Conservation (phyloP, 805 yeast genomes). For the Huiozyma naganishii region DNA sequence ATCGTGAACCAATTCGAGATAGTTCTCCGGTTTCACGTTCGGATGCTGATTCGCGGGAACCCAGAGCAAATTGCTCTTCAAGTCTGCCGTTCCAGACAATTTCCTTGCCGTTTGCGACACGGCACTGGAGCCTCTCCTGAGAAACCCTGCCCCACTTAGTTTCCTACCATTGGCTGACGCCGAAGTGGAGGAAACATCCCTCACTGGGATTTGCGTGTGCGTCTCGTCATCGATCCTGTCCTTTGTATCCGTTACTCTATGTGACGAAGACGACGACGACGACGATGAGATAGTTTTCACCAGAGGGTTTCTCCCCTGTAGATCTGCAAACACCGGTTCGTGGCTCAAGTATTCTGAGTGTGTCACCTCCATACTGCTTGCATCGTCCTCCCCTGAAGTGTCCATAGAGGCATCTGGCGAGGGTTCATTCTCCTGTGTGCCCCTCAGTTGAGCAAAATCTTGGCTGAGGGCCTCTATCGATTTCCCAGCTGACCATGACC, state of each 20-base stretch:
- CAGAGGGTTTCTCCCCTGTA: neutral
- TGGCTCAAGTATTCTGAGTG: conserved; percentile 20
- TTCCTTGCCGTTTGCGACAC: conserved; percentile 1
- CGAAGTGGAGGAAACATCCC: neutral
- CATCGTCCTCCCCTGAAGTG: conserved; percentile 4
- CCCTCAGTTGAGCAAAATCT: too few relatives aligned
- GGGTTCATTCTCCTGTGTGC: too few relatives aligned
- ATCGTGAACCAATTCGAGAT: conserved; percentile 51
- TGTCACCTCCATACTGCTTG: conserved; percentile 22
- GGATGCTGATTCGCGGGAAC: conserved; percentile 95
- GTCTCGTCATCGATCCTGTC: too few relatives aligned
- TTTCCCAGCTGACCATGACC: conserved; percentile 7
- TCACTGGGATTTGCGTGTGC: neutral
- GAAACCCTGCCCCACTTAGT: conserved; percentile 17
- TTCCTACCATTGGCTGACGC: conserved; percentile 4
- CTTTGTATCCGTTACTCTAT: neutral
- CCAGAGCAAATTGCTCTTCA: conserved; percentile 58
- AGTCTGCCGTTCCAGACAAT: neutral
- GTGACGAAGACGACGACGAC: conserved; percentile 1
- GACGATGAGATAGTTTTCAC: neutral
- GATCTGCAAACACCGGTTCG: neutral
- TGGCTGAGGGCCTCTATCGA: neutral
- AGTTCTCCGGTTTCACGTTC: conserved; percentile 85
- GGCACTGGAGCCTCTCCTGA: conserved; percentile 13
- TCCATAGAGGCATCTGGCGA: neutral